Evolutionary conservation across 2,329 filamentous ascomycete species (phyloP), one percentile per base, ranked within the genome.

Genomic region (Fusarium sp.): DNA sequence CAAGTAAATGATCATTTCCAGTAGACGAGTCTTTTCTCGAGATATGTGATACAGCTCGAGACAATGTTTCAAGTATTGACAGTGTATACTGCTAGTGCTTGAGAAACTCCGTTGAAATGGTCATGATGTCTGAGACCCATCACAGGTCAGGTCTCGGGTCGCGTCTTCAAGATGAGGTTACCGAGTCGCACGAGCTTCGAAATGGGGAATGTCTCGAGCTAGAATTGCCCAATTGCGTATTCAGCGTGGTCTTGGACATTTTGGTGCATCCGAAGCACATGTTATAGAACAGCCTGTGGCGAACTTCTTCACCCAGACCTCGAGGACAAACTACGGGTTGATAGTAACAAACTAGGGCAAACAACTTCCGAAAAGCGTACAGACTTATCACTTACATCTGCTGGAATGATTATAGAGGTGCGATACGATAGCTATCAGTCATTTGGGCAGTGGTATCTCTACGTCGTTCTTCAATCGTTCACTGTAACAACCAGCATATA

Each of bases 171-270:
- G 10, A 42, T 49, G 22, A 47, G 40, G 32, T 51, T 46, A 29
- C 15, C 10, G 22, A 40, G 61, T 58, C 36, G 32, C 31, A 65
- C 61, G 40, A 59, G 36, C 15, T 39, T 42, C 36, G 42, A 46
- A 31, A 26, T 34, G 29, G 26, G 24, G 35, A 22, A 24, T 65
- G 61, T 58, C 48, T 65, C 57, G 63, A 54, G 58, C 39, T 53
- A 57, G 44, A 45, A 46, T 46, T 58, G 22, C 43, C 42, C 19
- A 26, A 53, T 52, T 32, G 10, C 24, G 31, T 46, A 39, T 12
- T n/a, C 25, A 9, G 7, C 22, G 6, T 40, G 26, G 3, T n/a
- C 2, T 45, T 25, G 6, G 38, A 29, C 19, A 19, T 19, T 19
- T 19, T 32, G 13, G 6, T 29, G 3, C 38, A 24, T 5, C 7